phyloP scores from a whole-genome alignment of 106 monocot species.

The Acorus calamus region DNA sequence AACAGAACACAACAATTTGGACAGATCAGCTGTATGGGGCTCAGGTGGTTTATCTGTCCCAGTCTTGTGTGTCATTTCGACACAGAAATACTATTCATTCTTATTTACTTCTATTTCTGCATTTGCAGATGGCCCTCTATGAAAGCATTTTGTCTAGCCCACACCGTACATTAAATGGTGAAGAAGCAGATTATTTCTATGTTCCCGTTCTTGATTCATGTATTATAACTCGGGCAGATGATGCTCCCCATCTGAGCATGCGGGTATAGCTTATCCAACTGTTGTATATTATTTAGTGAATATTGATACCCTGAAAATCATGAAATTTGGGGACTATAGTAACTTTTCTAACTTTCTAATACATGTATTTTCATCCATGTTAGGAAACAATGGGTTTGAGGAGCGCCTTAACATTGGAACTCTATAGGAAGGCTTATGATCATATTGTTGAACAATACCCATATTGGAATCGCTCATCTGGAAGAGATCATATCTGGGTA shows the following conservation, averaged over 20 bases:
- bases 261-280: conserved; percentile 20
- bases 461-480: conserved; percentile 85
- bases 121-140: conserved; percentile 69
- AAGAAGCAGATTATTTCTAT: conserved; percentile 93
- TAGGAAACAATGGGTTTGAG: conserved; percentile 53
- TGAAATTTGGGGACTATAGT: too few species aligned
- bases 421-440: conserved; percentile 79
- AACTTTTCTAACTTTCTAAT: not conserved
- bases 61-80: too few species aligned
- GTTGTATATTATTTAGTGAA: too few species aligned
- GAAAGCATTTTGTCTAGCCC: conserved; percentile 92
- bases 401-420: conserved; percentile 54
- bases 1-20: conserved; percentile 75
- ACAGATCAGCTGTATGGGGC: conserved; percentile 67
- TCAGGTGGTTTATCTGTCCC: conserved; percentile 35
- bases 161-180: conserved; percentile 84
- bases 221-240: conserved; percentile 71
- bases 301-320: too few species aligned
- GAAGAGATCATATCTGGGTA: conserved; percentile 99
- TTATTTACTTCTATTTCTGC: conserved; percentile 1
- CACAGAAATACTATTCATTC: not conserved
- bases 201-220: conserved; percentile 93
- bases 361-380: conserved; percentile 1
- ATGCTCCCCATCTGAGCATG: conserved; percentile 54
- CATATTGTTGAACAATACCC: conserved; percentile 74